phyloP scores from a whole-genome alignment of 2,329 filamentous ascomycete genomes.

The Aschersonia sp. region DNA sequence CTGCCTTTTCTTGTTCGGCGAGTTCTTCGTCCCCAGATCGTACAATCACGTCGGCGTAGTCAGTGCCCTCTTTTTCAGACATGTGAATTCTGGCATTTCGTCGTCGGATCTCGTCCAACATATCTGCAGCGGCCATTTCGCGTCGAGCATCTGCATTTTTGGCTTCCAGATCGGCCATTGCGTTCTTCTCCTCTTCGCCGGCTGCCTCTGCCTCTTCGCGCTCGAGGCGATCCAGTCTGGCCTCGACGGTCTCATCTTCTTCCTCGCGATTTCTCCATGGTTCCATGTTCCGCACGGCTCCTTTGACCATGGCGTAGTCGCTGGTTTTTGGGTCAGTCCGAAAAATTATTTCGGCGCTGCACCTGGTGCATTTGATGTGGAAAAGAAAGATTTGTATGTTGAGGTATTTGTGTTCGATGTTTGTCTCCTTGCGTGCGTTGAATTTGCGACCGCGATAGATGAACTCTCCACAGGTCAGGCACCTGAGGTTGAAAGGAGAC shows the following conservation, averaged over 20 bases:
- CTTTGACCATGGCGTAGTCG: conserved; percentile 70
- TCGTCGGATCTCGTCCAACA: conserved; percentile 84
- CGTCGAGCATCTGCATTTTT: conserved; percentile 86
- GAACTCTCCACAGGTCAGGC: conserved; percentile 49
- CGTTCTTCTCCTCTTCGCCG: conserved; percentile 61
- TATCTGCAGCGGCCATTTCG: conserved; percentile 95
- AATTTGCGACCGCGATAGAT: conserved; percentile 92
- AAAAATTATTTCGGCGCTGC: conserved; percentile 78
- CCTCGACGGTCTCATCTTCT: conserved; percentile 69
- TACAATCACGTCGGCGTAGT: conserved; percentile 40
- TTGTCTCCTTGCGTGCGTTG: conserved; percentile 87
- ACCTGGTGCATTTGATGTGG: conserved; percentile 70
- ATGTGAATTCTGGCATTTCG: conserved; percentile 79
- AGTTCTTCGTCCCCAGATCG: conserved; percentile 42
- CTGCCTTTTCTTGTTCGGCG: conserved; percentile 59
- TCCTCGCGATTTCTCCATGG: conserved; percentile 58
- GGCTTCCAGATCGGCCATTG: conserved; percentile 88
- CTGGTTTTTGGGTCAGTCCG: conserved; percentile 90
- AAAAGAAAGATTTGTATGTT: conserved; percentile 79
- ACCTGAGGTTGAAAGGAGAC: conserved; percentile 31
- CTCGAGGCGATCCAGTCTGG: conserved; percentile 73
- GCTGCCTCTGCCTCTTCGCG: conserved; percentile 51
- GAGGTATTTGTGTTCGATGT: conserved; percentile 76
- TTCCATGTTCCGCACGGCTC: conserved; percentile 87
- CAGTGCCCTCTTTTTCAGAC: conserved; percentile 52